Conservation (phyloP, 2,329 filamentous ascomycete species). For the Exophiala aquamarina region DNA sequence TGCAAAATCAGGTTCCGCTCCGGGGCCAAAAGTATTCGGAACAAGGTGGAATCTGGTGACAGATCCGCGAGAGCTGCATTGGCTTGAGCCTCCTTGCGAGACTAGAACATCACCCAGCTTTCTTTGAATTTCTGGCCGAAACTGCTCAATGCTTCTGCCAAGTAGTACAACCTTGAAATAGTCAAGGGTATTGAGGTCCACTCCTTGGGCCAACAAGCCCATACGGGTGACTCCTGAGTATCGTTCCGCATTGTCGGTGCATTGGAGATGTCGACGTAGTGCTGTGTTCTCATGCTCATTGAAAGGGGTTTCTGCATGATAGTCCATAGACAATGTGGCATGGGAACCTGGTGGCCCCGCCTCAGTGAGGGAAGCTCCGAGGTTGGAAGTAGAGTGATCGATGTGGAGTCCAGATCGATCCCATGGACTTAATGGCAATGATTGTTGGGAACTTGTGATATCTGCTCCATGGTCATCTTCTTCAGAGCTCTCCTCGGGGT, state of each 20-base stretch:
- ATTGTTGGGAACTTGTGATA: neutral
- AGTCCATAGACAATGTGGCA: no score
- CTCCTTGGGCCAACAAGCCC: slow-evolving; percentile 29
- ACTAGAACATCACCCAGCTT: slow-evolving; percentile 50
- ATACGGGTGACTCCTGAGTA: slow-evolving; percentile 25
- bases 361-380: neutral
- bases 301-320: neutral
- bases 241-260: neutral
- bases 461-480: neutral
- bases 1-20: slow-evolving; percentile 46
- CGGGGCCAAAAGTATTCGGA: slow-evolving; percentile 47
- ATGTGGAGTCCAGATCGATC: neutral
- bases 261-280: neutral
- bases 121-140: slow-evolving; percentile 30
- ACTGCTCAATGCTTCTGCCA: slow-evolving; percentile 19
- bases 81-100: slow-evolving; percentile 37
- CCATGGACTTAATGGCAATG: neutral
- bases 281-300: neutral
- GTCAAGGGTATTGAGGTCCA: slow-evolving; percentile 13
- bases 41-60: slow-evolving; percentile 50
- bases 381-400: neutral
- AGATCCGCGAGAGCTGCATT: slow-evolving; percentile 37
- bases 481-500: neutral
- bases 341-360: neutral
- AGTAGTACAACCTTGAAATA: slow-evolving; percentile 23